Percentiles rank a stretch among this genome's conserved stretches.
Evolutionary conservation across 257 asterid genomes (phyloP).

Genomic region (Scutellaria barbata): DNA sequence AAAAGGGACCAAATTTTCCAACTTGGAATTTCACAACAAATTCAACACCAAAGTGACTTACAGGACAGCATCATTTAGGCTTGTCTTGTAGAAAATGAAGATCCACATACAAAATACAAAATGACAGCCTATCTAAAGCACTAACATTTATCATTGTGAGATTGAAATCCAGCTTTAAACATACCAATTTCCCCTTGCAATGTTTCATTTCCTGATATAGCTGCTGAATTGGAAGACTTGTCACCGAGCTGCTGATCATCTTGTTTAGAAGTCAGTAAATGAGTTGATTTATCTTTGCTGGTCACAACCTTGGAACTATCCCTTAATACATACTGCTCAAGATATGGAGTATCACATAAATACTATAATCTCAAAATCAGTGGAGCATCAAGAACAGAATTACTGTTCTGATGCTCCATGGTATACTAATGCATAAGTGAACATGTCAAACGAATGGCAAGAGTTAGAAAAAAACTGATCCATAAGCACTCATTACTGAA

Average conservation of each 20-base stretch:
- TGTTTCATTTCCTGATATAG: constrained; percentile 50
- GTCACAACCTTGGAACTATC: constrained; percentile 57
- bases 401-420: constrained; percentile 10
- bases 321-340: constrained; percentile 68
- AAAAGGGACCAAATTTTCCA: not conserved
- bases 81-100: not conserved
- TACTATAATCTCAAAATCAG: constrained; percentile 15
- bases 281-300: constrained; percentile 63
- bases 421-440: not conserved
- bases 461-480: constrained; percentile 4
- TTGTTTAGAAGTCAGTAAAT: constrained; percentile 52
- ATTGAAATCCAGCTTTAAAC: not conserved
- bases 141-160: not conserved
- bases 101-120: constrained; percentile 8
- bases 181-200: constrained; percentile 65
- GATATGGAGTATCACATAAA: constrained; percentile 32
- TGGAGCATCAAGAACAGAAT: constrained; percentile 13
- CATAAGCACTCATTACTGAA: not conserved
- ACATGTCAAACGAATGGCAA: constrained; percentile 10
- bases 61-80: constrained; percentile 8
- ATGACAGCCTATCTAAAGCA: constrained; percentile 14
- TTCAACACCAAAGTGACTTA: not conserved
- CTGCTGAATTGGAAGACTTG: constrained; percentile 51
- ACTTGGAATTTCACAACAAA: not conserved
- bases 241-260: constrained; percentile 55